Evolutionary conservation across 352 stramenopile genomes (phyloP), one percentile per base, ranked within the genome.

Genomic region (Globisporangium recalcitrans): DNA sequence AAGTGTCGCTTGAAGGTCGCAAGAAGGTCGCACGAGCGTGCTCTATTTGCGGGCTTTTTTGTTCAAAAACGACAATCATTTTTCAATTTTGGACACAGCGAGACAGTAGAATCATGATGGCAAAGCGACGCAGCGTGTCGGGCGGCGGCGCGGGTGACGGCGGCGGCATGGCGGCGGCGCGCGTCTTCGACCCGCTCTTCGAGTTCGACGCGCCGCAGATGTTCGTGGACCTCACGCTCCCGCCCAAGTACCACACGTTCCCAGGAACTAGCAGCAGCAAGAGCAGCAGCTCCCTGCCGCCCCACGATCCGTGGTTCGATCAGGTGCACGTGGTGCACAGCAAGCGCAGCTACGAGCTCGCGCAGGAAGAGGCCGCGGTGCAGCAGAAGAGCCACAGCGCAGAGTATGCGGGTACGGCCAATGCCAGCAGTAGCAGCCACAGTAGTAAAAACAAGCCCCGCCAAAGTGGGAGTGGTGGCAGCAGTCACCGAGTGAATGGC

Each of bases 251-350:
- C 34, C 42, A 47, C 24, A 16, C 24, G 4, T 26, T 59, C 19
- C 19, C 52, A 14, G 21, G 21, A 14, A 48, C 1, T 6, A n/a
- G 38, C 16, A 46, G 38, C 16, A 52, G 24, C 13, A 36, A 13
- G 13, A 26, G 10, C 5, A 38, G 26, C 19, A 62, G 54, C 27
- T 58, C 60, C n/a, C 42, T 53, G 26, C 61, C 62, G n/a, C 34
- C 61, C n/a, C 78, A 84, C 58, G 79, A 90, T 53, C 38, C 68
- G 56, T 92, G 83, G 83, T 92, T 92, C 60, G 76, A 90, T 51
- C 56, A 69, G 36, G 48, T 80, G 26, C 83, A 92, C 53, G 6
- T 51, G 14, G 27, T 74, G 42, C 83, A 90, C 72, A 88, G 77
- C 55, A 75, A 71, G 54, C 69, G 81, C 32, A 88, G 78, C 58